Conservation (phyloP, 139 green algal species). For the Zygnema circumcarinatum region DNA sequence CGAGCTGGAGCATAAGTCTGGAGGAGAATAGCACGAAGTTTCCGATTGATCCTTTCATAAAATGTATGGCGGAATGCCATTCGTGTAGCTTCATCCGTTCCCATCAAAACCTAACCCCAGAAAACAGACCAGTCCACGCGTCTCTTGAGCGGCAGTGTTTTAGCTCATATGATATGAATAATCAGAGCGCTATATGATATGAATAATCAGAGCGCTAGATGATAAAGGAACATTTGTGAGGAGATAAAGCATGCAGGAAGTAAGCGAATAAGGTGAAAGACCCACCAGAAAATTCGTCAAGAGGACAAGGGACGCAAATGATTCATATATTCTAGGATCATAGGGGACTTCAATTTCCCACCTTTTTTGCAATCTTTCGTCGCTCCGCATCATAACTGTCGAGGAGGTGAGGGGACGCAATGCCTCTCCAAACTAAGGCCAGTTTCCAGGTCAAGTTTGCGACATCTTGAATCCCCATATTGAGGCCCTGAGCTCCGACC, state of each 20-base stretch:
- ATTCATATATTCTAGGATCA: no score
- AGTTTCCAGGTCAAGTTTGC: slow-evolving; percentile 15
- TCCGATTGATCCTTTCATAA: not conserved
- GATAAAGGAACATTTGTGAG: no score
- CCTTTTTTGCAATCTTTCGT: not conserved
- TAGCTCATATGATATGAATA: no score
- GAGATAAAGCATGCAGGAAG: no score
- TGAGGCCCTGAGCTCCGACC: slow-evolving; percentile 24
- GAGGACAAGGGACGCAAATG: no score
- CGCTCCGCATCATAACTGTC: slow-evolving; percentile 81
- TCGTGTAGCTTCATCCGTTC: not conserved
- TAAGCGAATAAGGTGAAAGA: no score
- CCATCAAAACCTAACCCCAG: not conserved
- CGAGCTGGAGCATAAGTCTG: not conserved
- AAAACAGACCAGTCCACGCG: no score
- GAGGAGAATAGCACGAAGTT: not conserved
- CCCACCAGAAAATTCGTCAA: no score
- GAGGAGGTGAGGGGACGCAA: slow-evolving; percentile 66
- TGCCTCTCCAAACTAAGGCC: slow-evolving; percentile 3
- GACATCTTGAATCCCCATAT: slow-evolving; percentile 27
- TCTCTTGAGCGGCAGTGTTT: no score
- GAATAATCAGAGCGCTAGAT: no score
- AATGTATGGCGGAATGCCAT: not conserved
- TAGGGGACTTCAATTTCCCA: no score
- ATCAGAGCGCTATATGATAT: no score